phyloP scores from a whole-genome alignment of 768 basidiomycete species.

The Lyophyllum semitale region DNA sequence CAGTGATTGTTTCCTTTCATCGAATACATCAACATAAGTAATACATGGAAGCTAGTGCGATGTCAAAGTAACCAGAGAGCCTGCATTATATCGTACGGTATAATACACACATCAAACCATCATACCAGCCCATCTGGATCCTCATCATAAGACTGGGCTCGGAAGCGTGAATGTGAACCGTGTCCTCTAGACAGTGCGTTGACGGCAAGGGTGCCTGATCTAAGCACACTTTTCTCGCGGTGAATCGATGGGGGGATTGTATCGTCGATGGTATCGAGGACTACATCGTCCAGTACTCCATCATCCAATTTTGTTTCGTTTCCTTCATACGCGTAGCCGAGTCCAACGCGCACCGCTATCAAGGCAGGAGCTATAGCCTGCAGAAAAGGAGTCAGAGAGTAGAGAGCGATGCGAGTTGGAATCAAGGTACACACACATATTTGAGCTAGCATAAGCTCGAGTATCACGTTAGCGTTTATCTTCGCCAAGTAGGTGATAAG shows the following conservation, averaged over 20 bases:
- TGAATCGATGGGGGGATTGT: not conserved
- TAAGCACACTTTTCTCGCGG: not conserved
- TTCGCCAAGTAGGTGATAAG: constrained; percentile 23
- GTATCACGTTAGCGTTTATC: constrained; percentile 31
- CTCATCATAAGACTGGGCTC: not conserved
- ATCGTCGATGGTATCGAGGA: constrained; percentile 12
- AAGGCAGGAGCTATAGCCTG: constrained; percentile 22
- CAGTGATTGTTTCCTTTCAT: not conserved
- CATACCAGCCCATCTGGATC: not conserved
- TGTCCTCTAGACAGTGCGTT: not conserved
- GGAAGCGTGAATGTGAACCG: not conserved
- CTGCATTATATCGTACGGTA: not conserved
- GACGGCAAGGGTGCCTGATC: not conserved
- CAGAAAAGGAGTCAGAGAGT: not conserved
- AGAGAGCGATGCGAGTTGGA: not conserved
- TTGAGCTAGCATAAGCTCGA: constrained; percentile 27
- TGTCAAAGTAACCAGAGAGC: not conserved
- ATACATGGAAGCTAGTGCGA: not conserved
- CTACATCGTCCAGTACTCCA: constrained; percentile 18
- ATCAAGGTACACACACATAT: constrained; percentile 20
- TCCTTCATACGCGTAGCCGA: constrained; percentile 23
- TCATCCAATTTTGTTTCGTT: constrained; percentile 12
- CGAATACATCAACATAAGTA: not conserved
- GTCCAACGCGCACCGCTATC: constrained; percentile 25
- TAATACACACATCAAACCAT: no score